Conservation (phyloP, 192 early-diverging fungal genomes). For the Coemansia sp. region DNA sequence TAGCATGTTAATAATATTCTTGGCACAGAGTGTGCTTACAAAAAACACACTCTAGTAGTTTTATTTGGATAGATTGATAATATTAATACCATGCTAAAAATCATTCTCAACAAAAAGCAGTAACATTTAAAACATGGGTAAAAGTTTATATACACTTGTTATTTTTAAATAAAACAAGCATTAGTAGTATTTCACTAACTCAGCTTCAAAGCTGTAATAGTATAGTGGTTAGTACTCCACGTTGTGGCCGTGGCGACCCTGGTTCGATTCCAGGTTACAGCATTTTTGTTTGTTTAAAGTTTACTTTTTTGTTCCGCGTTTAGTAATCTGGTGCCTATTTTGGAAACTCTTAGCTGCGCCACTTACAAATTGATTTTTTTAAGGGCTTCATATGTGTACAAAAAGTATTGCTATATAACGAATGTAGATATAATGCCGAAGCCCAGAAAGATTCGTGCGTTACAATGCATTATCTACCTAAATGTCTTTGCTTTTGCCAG, state of each 20-base stretch:
- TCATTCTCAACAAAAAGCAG: background rate
- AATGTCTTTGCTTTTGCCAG: no score
- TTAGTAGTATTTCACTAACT: background rate
- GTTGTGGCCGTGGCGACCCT: conserved; percentile 49
- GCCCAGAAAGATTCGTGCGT: no score
- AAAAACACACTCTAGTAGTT: background rate
- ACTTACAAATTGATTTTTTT: no score
- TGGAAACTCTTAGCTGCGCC: background rate
- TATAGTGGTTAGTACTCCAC: conserved; percentile 47
- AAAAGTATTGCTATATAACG: no score
- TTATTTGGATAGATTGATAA: background rate
- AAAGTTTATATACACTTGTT: background rate
- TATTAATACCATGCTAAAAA: no score
- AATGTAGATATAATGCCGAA: no score
- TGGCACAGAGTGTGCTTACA: background rate
- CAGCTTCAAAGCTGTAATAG: conserved; percentile 38
- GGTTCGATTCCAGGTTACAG: conserved; percentile 49
- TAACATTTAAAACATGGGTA: no score
- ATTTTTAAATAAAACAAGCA: background rate
- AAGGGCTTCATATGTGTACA: no score
- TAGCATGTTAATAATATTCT: background rate
- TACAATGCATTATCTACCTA: no score
- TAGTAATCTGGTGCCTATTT: no score
- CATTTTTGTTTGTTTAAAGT: conserved; percentile 6
- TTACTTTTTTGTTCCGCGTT: background rate